These are phyloP conservation scores for Nakataea oryzae DNA, from an alignment of 2,329 filamentous ascomycete genomes.

Conservation along the genomic window DNA sequence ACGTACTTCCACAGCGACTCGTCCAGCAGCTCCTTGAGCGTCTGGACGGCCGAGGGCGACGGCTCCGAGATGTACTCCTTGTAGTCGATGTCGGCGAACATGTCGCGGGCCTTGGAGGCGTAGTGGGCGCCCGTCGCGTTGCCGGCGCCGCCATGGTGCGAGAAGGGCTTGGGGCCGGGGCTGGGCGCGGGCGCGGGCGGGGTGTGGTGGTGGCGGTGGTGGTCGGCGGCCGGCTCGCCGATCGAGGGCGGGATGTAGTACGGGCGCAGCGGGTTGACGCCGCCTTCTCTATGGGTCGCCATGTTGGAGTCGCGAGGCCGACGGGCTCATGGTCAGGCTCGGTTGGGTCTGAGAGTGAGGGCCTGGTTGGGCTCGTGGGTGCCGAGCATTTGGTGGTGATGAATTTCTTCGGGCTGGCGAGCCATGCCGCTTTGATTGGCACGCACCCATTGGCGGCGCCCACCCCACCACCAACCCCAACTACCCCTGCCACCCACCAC, in stretches of 20 bases:
- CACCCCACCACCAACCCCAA: not conserved
- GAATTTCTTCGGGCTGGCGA: not conserved
- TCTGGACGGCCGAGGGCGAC: constrained; percentile 64
- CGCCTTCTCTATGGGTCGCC: constrained; percentile 31
- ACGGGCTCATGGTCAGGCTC: not conserved
- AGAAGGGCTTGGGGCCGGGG: constrained; percentile 33
- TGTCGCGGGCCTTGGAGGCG: constrained; percentile 63
- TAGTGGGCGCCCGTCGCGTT: constrained; percentile 32
- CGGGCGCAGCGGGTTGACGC: constrained; percentile 53
- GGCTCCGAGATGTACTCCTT: constrained; percentile 72
- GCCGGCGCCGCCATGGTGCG: constrained; percentile 17
- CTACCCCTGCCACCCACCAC: too few relatives aligned
- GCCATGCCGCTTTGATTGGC: not conserved
- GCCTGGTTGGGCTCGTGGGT: not conserved
- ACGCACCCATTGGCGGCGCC: not conserved
- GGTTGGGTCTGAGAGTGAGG: not conserved
- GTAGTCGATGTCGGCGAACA: constrained; percentile 87
- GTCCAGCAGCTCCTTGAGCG: constrained; percentile 68
- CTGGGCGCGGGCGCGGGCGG: constrained; percentile 22
- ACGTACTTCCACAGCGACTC: constrained; percentile 88
- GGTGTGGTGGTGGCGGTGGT: constrained; percentile 12
- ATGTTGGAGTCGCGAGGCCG: constrained; percentile 21
- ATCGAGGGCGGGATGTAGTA: constrained; percentile 59
- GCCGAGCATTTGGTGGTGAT: not conserved
- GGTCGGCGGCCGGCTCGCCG: constrained; percentile 28